Base-by-base conservation (phyloP, 257 asterid species). In the Ophiorrhiza pumila region DNA sequence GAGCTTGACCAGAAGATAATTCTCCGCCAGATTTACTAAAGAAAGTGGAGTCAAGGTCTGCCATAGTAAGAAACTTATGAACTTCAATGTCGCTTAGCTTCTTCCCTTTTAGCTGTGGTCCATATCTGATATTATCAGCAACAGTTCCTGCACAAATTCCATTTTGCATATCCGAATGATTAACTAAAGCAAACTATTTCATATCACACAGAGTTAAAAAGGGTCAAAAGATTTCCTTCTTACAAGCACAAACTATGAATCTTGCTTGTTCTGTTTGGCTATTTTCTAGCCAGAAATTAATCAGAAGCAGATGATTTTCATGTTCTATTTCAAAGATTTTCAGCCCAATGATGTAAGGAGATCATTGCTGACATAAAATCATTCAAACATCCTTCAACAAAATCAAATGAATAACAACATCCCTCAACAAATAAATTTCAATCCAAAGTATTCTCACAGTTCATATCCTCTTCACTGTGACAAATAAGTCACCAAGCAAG, bases 1-100 rank as follows among this genome's bases (percentile, higher is more conserved):
- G 97, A 69, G 93, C 96, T 80, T 91, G 96, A 52, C 96, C 97
- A 41, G 88, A 92, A 6, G 97, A 91, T 65, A 91, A 76, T 74
- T 88, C 95, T 45, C 85, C 79, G 11, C 87, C 91, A 2, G 88
- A 58, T 81, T 86, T 91, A 79, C 69, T 68, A 78, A 80, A 86
- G 83, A 89, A 86, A 29, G 92, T 81, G 53, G 88, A 69, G 71
- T 91, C 91, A 7, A 91, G 86, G 71, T 91, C 97, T 35, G 90
- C 95, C 41, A 91, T 89, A 75, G 84, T 62, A n/a, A 89, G 87
- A 78, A 91, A 71, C 79, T 82, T 81, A 74, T 81, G 52, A 39
- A 91, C 88, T 73, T 91, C 87, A 22, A 29, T 61, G 68, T 91
- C 97, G 34, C 79, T 81, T 37, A 87, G 76, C 69, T 84, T 87